Evolutionary conservation across 805 yeast genomes (phyloP), one percentile per base, ranked within the genome.

Genomic region (Grigorovia jiainica): DNA sequence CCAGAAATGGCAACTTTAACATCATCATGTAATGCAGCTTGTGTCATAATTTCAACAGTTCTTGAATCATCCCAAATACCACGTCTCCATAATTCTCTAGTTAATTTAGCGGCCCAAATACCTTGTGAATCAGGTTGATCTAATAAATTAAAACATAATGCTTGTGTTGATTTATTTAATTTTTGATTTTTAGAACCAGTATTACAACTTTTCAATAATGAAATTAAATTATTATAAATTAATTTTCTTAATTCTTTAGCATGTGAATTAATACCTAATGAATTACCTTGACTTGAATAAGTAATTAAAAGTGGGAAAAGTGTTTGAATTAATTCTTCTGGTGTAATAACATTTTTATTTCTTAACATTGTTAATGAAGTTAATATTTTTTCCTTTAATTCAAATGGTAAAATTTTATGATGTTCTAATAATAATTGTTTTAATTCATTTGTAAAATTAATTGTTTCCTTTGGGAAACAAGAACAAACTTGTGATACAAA

Each of bases 31-130:
- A 86, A 64, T 2, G 97, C 87, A 1, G 97, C 97, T 53, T 87
- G 92, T 1, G 95, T 82, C 97, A 92, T 89, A 55, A 92, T 78
- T 63, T 92, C 98, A n/a, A 92, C 95, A 0, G 97, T 82, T 54
- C 97, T 72, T 0, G 95, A 76, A 61, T 92, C 99, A 61, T 87
- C 97, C 99, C 99, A 92, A 44, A 92, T 84, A 57, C 95, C 95
- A 59, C 97, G 75, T 68, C 95, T 76, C 99, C 99, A 92, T 40
- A 92, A 68, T 62, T 92, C 97, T 58, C 97, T 76, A 5, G 97
- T 87, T 43, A 92, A 67, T 55, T 87, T 89, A 3, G 97, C 85
- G 7, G 97, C 97, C 97, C 97, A 92, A 19, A 92, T 66, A 30
- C 97, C 96, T 53, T 82, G 85, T 33, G 86, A 73, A 50, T 79